phyloP scores from a whole-genome alignment of 2,329 filamentous ascomycete genomes.

The Trichophyton mentagrophytes region DNA sequence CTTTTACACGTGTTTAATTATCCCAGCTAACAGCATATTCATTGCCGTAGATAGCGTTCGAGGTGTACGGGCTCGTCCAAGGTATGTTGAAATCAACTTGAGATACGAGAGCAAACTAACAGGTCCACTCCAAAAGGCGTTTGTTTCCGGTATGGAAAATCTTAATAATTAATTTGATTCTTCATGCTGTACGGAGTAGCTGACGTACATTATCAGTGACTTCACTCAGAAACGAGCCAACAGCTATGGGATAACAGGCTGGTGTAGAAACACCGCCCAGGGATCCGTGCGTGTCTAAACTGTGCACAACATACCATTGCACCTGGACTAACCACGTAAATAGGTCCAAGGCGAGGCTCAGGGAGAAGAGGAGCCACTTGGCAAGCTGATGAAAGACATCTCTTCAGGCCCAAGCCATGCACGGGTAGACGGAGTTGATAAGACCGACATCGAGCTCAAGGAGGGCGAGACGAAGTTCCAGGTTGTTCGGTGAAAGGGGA shows the following conservation, averaged over 20 bases:
- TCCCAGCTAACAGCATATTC: background rate
- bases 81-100: constrained; percentile 33
- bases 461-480: constrained; percentile 57
- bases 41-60: constrained; percentile 25
- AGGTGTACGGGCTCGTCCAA: constrained; percentile 57
- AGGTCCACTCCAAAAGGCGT: constrained; percentile 26
- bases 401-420: constrained; percentile 61
- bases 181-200: background rate
- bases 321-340: background rate
- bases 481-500: constrained; percentile 23
- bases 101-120: background rate
- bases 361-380: constrained; percentile 51
- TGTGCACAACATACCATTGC: background rate
- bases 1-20: background rate
- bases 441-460: constrained; percentile 51
- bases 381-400: constrained; percentile 60
- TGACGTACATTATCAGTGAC: constrained; percentile 17
- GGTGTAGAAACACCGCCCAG: constrained; percentile 36
- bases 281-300: constrained; percentile 27
- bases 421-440: constrained; percentile 60
- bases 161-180: background rate
- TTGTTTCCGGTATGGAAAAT: constrained; percentile 36
- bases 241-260: constrained; percentile 35
- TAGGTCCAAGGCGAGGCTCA: constrained; percentile 88
- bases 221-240: constrained; percentile 35